These are phyloP conservation scores for Clonostachys sp. DNA, from an alignment of 2,329 filamentous ascomycete genomes.

Conservation along the genomic window DNA sequence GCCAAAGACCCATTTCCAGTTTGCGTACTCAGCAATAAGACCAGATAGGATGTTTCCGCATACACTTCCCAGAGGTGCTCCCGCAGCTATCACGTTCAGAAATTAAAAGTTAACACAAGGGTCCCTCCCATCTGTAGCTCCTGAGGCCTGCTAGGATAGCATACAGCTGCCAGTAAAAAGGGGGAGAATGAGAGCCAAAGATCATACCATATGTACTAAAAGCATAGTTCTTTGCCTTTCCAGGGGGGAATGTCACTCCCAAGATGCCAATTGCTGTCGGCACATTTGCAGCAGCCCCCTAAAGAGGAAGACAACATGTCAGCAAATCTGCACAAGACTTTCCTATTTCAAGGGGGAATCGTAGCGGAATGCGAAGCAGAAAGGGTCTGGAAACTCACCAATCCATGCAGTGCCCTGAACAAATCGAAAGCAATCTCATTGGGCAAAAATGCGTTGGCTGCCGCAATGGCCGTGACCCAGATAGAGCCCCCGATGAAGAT, in stretches of 20 bases:
- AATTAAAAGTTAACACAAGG: neutral
- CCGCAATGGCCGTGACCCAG: slow-evolving; percentile 55
- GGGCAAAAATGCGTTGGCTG: slow-evolving; percentile 58
- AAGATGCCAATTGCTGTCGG: slow-evolving; percentile 69
- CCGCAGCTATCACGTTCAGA: slow-evolving; percentile 37
- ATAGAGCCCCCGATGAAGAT: slow-evolving; percentile 62
- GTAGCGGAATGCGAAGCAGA: neutral
- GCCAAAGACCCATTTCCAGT: slow-evolving; percentile 66
- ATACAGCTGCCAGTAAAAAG: neutral
- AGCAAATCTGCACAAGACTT: neutral
- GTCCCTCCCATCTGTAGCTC: neutral
- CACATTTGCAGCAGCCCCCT: slow-evolving; percentile 64
- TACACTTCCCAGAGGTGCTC: slow-evolving; percentile 59
- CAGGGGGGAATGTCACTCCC: slow-evolving; percentile 61
- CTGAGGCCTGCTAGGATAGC: neutral
- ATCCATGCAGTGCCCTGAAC: slow-evolving; percentile 61
- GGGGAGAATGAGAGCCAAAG: neutral
- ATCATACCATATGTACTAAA: slow-evolving; percentile 56
- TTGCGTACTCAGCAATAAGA: slow-evolving; percentile 56
- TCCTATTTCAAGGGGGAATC: neutral
- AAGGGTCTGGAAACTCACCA: slow-evolving; percentile 26
- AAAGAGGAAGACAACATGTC: neutral
- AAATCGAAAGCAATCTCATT: slow-evolving; percentile 66
- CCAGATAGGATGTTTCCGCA: slow-evolving; percentile 63
- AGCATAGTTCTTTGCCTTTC: slow-evolving; percentile 66